These are phyloP conservation scores for Isatis lusitanica DNA, from an alignment of 441 rosid species.

Conservation along the genomic window DNA sequence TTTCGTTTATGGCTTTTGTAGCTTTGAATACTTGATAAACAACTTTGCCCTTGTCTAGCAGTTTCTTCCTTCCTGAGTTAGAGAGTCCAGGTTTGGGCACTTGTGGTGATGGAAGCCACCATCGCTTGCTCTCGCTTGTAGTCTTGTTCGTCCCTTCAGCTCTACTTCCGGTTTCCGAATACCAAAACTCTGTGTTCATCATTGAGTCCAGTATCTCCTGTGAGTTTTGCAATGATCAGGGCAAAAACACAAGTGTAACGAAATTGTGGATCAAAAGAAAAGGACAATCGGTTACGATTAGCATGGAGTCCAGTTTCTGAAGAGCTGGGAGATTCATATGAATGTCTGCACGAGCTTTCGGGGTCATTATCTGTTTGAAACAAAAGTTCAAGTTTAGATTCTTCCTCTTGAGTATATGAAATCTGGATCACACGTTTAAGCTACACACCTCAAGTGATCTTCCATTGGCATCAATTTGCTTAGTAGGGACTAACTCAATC, in stretches of 20 bases:
- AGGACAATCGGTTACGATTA: constrained; percentile 56
- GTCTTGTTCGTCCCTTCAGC: constrained; percentile 79
- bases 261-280: background rate
- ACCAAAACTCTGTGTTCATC: constrained; percentile 90
- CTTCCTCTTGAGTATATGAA: background rate
- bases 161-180: constrained; percentile 74
- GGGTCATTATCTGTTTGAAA: constrained; percentile 85
- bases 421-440: background rate
- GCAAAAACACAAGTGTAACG: background rate
- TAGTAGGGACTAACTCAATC: constrained; percentile 95
- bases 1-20: constrained; percentile 84
- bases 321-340: constrained; percentile 97
- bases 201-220: constrained; percentile 89
- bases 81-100: constrained; percentile 86
- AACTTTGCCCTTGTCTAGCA: constrained; percentile 54
- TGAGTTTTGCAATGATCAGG: constrained; percentile 17
- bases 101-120: constrained; percentile 97
- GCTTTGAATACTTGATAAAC: constrained; percentile 96
- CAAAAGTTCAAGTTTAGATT: constrained; percentile 22
- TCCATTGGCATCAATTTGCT: constrained; percentile 82
- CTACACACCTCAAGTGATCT: constrained; percentile 68
- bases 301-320: constrained; percentile 90
- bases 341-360: constrained; percentile 90
- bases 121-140: constrained; percentile 72
- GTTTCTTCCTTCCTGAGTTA: constrained; percentile 63